phyloP scores from a whole-genome alignment of 805 yeast species.

The Ogataea philodendri region DNA sequence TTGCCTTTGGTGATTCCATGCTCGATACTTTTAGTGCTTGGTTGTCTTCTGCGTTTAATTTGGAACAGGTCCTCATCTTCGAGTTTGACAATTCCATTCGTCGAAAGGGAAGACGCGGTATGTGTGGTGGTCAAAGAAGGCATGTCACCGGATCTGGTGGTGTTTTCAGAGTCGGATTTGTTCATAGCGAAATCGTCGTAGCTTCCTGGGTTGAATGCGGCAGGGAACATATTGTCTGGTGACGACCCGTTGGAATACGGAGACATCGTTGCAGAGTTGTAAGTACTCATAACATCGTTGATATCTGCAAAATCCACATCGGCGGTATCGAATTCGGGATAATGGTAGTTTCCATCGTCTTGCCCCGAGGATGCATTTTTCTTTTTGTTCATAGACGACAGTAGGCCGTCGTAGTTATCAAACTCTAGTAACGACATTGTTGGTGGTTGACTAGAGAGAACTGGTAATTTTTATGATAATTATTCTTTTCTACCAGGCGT shows the following conservation, averaged over 20 bases:
- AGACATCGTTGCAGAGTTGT: constrained; percentile 32
- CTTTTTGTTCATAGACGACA: constrained; percentile 26
- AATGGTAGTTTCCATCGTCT: constrained; percentile 17
- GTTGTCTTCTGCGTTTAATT: constrained; percentile 6
- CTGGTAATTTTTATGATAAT: too few relatives aligned
- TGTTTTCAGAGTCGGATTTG: constrained; percentile 30
- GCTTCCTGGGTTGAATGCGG: constrained; percentile 10
- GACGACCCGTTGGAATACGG: constrained; percentile 39
- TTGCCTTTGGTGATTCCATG: constrained; percentile 25
- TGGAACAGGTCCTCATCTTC: constrained; percentile 6
- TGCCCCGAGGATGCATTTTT: background rate
- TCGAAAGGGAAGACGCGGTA: constrained; percentile 13
- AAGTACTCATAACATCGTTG: constrained; percentile 32
- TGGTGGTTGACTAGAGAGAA: background rate
- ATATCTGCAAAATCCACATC: constrained; percentile 33
- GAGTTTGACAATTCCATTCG: constrained; percentile 3
- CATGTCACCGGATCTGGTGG: constrained; percentile 15
- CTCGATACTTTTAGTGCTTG: constrained; percentile 1
- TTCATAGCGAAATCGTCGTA: constrained; percentile 21
- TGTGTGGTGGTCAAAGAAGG: constrained; percentile 18
- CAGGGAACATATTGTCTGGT: constrained; percentile 35
- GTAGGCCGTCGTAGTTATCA: constrained; percentile 32
- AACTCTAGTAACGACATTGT: constrained; percentile 30
- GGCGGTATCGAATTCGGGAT: constrained; percentile 30
- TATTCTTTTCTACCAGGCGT: too few relatives aligned